Conservation (phyloP, 164 flowering plant genomes). For the Tetracentron sinense region DNA sequence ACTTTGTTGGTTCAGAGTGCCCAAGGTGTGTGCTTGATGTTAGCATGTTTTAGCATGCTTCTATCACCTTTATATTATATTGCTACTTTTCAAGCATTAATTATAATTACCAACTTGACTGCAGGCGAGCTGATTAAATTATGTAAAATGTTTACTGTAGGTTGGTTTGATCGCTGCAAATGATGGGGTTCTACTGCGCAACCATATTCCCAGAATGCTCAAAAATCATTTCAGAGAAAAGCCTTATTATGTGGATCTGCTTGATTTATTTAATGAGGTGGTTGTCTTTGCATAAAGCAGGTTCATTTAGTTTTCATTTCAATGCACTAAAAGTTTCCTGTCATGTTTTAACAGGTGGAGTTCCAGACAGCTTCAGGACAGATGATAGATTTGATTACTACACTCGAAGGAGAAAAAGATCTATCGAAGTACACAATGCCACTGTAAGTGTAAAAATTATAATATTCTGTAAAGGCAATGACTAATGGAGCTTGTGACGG, state of each 20-base stretch:
- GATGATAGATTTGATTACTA: conserved; percentile 95
- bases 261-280: conserved; percentile 96
- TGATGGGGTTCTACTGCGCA: conserved; percentile 85
- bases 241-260: conserved; percentile 82
- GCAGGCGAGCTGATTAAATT: background rate
- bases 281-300: conserved; percentile 5
- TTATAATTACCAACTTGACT: background rate
- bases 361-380: conserved; percentile 94
- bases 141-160: conserved; percentile 28
- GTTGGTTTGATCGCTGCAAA: conserved; percentile 91
- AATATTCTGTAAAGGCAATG: background rate
- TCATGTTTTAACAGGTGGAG: conserved; percentile 61
- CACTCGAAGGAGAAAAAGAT: conserved; percentile 87
- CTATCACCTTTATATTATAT: background rate
- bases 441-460: conserved; percentile 46
- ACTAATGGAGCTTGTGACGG: background rate
- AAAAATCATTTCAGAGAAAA: conserved; percentile 70
- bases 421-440: conserved; percentile 69
- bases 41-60: background rate
- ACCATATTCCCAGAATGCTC: conserved; percentile 80
- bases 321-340: conserved; percentile 5
- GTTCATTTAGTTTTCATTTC: background rate
- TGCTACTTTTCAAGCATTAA: background rate
- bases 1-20: conserved; percentile 86
- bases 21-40: conserved; percentile 44